Evolutionary conservation across 345 rosid species (phyloP).

Genomic region (Aegle marmelos): DNA sequence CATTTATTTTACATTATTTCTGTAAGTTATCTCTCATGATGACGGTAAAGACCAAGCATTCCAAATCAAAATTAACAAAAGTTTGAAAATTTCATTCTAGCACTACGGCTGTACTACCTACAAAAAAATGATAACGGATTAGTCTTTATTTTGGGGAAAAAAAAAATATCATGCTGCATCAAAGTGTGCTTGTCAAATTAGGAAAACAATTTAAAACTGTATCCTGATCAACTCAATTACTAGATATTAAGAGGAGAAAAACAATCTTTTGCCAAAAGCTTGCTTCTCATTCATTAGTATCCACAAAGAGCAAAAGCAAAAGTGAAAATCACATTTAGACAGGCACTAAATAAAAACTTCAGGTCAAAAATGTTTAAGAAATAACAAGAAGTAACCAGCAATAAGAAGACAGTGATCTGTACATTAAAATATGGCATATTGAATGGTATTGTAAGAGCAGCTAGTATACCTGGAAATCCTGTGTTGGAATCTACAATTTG

Average conservation of each 20-base stretch:
- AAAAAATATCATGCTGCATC: background rate
- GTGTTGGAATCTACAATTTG: background rate
- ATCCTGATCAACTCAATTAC: background rate
- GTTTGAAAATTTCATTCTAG: background rate
- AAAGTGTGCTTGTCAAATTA: background rate
- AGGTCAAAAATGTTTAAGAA: background rate
- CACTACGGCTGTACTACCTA: background rate
- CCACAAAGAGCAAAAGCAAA: background rate
- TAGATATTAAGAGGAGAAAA: background rate
- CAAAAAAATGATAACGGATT: background rate
- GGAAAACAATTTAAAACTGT: background rate
- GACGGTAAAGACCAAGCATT: background rate
- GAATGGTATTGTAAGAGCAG: slow-evolving; percentile 6
- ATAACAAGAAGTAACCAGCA: background rate
- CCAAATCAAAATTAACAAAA: background rate
- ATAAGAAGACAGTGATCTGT: background rate
- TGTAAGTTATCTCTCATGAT: background rate
- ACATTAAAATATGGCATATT: background rate
- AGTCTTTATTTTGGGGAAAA: background rate
- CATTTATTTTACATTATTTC: background rate
- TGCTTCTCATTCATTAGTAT: background rate
- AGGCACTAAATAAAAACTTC: background rate
- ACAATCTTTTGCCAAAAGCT: background rate
- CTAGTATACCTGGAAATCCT: slow-evolving; percentile 12
- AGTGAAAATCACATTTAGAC: background rate